A percentile compares a stretch with the other conserved stretches of the same genome.
Evolutionary conservation across 139 green algal species (phyloP).

Genomic region (Haematococcus sp.): DNA sequence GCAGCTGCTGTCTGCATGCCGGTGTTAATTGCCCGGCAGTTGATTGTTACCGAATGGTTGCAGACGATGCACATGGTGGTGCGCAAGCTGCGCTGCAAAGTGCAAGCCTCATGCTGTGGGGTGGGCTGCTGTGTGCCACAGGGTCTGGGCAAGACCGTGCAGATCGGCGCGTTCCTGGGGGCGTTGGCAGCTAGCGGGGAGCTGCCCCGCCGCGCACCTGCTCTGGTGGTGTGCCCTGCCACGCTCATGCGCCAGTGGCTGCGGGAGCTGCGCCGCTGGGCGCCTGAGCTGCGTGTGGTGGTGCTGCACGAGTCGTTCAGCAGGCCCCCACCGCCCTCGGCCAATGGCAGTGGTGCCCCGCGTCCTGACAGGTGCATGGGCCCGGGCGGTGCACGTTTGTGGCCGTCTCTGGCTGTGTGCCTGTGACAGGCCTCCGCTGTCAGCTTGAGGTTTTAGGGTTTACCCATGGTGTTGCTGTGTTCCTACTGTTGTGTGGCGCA

Average conservation of each 20-base stretch:
- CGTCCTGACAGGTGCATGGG: slow-evolving; percentile 25
- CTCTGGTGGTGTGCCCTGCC: slow-evolving; percentile 86
- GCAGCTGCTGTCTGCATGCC: too few species aligned
- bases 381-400: background rate
- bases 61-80: too few species aligned
- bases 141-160: slow-evolving; percentile 89
- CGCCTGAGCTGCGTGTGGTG: slow-evolving; percentile 57
- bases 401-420: too few species aligned
- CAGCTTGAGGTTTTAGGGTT: too few species aligned
- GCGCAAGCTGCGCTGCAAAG: slow-evolving; percentile 96
- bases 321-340: background rate
- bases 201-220: slow-evolving; percentile 65
- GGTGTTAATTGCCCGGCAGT: too few species aligned
- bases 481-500: too few species aligned
- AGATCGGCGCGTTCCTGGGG: slow-evolving; percentile 76
- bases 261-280: slow-evolving; percentile 72
- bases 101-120: slow-evolving; percentile 89
- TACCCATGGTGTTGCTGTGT: too few species aligned
- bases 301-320: slow-evolving; percentile 82
- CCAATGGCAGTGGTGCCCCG: background rate
- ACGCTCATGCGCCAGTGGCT: slow-evolving; percentile 96
- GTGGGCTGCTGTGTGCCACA: slow-evolving; percentile 42
- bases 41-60: too few species aligned
- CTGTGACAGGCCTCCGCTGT: too few species aligned
- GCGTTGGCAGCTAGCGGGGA: slow-evolving; percentile 68